Evolutionary conservation across 768 basidiomycete genomes (phyloP), one percentile per base, ranked within the genome.

Genomic region (Phlegmacium glaucopus): DNA sequence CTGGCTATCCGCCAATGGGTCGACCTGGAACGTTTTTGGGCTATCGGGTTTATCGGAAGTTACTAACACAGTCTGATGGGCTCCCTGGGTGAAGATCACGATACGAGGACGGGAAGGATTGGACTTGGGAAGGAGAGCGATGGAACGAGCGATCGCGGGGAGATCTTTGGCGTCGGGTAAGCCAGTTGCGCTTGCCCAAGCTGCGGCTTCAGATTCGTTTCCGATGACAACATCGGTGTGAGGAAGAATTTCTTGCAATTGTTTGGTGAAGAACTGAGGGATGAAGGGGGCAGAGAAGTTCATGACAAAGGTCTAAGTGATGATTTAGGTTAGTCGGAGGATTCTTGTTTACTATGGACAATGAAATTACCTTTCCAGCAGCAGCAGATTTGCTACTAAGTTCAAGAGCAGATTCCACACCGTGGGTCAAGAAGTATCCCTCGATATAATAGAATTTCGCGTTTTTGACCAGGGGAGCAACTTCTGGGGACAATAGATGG

Each of bases 231-330:
- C 74, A 67, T 99, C 96, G 51, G 79, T 80, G 73, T 87, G 85
- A 18, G 86, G 85, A 37, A 99, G 67, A 58, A 98, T 69, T 62
- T 87, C 73, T 54, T 91, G 77, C 13, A 99, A 74, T 63, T 94
- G 88, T 3, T 73, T 69, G 49, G 77, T 78, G 76, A 97, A 97
- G 79, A 96, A 95, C 68, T 93, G 86, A 45, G 90, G 74, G 68
- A 99, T 94, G 78, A 98, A 99, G 13, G 96, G 96, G 3, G 96
- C 96, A 8, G 93, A 95, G 58, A 99, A 78, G 76, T 99, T 99
- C 58, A 97, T 68, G 9, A 80, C 81, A 66, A 97, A 94, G 50
- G 84, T 85, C 92, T 94, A 56, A 15, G 16, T 39, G 15, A 45
- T 17, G 29, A 34, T 38, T 34, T 10, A 27, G 8, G 35, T 39